These are phyloP conservation scores for Rutidosis leptorrhynchoides DNA, from an alignment of 129 eudicot species.

Conservation along the genomic window DNA sequence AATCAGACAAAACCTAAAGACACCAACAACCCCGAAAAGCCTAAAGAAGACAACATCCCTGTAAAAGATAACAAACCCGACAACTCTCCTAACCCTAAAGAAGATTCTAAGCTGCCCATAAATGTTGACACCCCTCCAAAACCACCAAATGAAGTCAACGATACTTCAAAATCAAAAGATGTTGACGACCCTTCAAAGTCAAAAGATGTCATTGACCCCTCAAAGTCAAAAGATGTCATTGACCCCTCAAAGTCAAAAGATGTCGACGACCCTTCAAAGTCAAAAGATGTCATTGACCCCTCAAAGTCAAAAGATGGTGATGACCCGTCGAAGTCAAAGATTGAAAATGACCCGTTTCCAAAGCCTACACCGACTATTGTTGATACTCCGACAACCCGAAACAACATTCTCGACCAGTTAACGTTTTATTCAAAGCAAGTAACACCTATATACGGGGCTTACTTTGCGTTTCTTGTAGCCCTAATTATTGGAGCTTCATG, in stretches of 20 bases:
- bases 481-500: constrained; percentile 45
- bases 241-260: neutral
- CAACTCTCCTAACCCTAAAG: constrained; percentile 20
- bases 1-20: constrained; percentile 5
- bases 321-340: constrained; percentile 8
- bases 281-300: constrained; percentile 4
- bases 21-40: constrained; percentile 7
- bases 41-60: constrained; percentile 9
- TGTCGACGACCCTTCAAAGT: neutral
- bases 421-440: constrained; percentile 36
- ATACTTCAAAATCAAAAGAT: neutral
- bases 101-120: constrained; percentile 2
- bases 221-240: neutral
- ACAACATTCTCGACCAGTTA: constrained; percentile 30
- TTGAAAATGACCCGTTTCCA: neutral
- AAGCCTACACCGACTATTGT: neutral
- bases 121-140: neutral
- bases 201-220: neutral
- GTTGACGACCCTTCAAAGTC: neutral
- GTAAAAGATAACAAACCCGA: constrained; percentile 4
- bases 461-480: constrained; percentile 38
- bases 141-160: neutral
- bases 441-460: constrained; percentile 50
- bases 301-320: neutral
- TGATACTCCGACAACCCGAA: constrained; percentile 23